These are phyloP conservation scores for Sporothrix inflata DNA, from an alignment of 2,329 filamentous ascomycete species.

Conservation along the genomic window DNA sequence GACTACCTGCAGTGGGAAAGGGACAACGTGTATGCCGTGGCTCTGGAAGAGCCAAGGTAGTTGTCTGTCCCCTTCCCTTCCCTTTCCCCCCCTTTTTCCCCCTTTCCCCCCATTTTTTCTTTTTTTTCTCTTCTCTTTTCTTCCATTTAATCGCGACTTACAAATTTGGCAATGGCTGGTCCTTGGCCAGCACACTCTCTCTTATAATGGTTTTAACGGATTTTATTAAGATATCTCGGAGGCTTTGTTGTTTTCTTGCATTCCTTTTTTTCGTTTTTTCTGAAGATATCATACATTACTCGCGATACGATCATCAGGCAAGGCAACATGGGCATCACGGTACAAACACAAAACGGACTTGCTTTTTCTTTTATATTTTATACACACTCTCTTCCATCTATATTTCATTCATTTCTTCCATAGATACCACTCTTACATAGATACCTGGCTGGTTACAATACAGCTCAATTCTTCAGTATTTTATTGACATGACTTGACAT, in stretches of 20 bases:
- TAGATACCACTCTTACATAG: neutral
- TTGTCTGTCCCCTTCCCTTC: neutral
- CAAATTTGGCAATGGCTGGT: neutral
- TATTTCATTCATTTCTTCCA: neutral
- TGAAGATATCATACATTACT: neutral
- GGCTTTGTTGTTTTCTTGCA: neutral
- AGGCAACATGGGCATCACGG: neutral
- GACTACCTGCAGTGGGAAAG: constrained; percentile 63
- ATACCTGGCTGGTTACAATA: neutral
- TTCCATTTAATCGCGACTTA: neutral
- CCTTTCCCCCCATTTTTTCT: neutral
- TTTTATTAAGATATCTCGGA: neutral
- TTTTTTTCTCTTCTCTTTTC: neutral
- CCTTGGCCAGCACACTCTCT: neutral
- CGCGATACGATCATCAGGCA: neutral
- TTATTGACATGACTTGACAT: too few relatives aligned
- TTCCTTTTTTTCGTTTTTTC: neutral
- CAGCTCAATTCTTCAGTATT: neutral
- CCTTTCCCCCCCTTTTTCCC: neutral
- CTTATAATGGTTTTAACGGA: neutral
- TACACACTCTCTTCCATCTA: neutral
- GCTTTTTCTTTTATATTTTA: neutral
- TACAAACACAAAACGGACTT: neutral
- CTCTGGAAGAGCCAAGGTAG: neutral
- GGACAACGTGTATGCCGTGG: constrained; percentile 49